Evolutionary conservation across 257 asterid genomes (phyloP).

Genomic region (Osmanthus fragrans): DNA sequence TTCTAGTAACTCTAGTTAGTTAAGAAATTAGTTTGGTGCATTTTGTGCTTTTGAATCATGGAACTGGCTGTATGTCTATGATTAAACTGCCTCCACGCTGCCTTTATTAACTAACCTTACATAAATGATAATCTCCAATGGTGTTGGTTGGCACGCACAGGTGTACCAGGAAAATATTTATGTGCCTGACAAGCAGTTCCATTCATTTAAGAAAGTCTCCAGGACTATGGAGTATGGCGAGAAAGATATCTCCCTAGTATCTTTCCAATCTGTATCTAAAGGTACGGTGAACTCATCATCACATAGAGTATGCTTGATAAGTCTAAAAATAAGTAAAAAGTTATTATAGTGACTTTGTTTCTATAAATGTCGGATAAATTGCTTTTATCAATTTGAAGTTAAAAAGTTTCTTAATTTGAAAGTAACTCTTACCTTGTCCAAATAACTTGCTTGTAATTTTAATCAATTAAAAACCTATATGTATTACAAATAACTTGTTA

Average conservation of each 20-base stretch:
- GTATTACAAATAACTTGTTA: not conserved
- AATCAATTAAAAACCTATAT: not conserved
- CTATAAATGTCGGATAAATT: not conserved
- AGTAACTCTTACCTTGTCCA: not conserved
- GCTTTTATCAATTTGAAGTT: not conserved
- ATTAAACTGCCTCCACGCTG: not conserved
- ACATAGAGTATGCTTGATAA: not conserved
- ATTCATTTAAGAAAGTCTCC: slow-evolving; percentile 85
- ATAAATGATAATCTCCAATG: slow-evolving; percentile 8
- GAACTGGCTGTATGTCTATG: not conserved
- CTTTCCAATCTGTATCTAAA: slow-evolving; percentile 94
- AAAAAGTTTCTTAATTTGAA: not conserved
- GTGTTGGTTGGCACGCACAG: slow-evolving; percentile 39
- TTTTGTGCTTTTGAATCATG: slow-evolving; percentile 1
- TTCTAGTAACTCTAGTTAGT: not conserved
- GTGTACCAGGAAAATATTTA: slow-evolving; percentile 92
- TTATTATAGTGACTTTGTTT: not conserved
- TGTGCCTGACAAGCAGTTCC: slow-evolving; percentile 91
- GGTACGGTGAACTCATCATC: slow-evolving; percentile 43
- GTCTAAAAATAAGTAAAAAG: not conserved
- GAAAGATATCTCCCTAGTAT: slow-evolving; percentile 73
- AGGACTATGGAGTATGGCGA: slow-evolving; percentile 88
- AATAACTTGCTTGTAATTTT: not conserved
- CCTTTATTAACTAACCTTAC: not conserved
- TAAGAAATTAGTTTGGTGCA: not conserved